Conservation (phyloP, 495 filamentous ascomycete species). For the Sordaria brevicollis region DNA sequence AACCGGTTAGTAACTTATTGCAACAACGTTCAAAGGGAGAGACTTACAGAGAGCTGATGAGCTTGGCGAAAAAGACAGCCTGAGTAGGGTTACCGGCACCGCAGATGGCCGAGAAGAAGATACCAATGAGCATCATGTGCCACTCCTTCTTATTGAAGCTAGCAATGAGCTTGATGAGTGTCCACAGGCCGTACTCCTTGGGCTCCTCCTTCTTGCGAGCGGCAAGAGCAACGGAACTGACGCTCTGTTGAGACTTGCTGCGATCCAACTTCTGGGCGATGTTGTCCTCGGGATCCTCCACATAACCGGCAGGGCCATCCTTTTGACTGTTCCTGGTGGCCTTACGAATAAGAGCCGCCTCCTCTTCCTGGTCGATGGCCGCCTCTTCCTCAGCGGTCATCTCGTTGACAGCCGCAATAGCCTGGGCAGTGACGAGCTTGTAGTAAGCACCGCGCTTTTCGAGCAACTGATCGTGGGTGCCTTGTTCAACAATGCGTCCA, state of each 20-base stretch:
- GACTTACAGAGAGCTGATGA: slow-evolving; percentile 48
- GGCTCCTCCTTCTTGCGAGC: slow-evolving; percentile 35
- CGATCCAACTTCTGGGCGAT: slow-evolving; percentile 46
- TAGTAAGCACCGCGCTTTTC: slow-evolving; percentile 47
- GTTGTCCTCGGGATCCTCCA: slow-evolving; percentile 50
- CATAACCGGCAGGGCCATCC: slow-evolving; percentile 13
- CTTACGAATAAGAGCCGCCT: slow-evolving; percentile 38
- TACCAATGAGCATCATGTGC: slow-evolving; percentile 61
- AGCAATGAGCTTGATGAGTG: slow-evolving; percentile 72
- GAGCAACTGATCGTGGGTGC: slow-evolving; percentile 61
- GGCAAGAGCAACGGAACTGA: slow-evolving; percentile 59
- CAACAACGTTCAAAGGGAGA: background rate
- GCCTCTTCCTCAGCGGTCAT: slow-evolving; percentile 36
- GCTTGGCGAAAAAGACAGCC: slow-evolving; percentile 83
- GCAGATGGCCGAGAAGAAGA: slow-evolving; percentile 68
- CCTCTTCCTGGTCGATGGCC: slow-evolving; percentile 28
- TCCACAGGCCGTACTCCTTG: slow-evolving; percentile 62
- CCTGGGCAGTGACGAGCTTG: slow-evolving; percentile 46
- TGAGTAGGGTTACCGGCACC: slow-evolving; percentile 81
- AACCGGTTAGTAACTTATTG: slow-evolving; percentile 7
- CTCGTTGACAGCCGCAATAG: slow-evolving; percentile 50
- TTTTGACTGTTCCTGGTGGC: slow-evolving; percentile 15
- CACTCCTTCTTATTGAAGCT: slow-evolving; percentile 73
- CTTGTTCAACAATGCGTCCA: slow-evolving; percentile 78
- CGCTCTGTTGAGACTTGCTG: slow-evolving; percentile 55